Evolutionary conservation across 1,284 basidiomycete genomes (phyloP).

Genomic region (Ganoderma sp.): DNA sequence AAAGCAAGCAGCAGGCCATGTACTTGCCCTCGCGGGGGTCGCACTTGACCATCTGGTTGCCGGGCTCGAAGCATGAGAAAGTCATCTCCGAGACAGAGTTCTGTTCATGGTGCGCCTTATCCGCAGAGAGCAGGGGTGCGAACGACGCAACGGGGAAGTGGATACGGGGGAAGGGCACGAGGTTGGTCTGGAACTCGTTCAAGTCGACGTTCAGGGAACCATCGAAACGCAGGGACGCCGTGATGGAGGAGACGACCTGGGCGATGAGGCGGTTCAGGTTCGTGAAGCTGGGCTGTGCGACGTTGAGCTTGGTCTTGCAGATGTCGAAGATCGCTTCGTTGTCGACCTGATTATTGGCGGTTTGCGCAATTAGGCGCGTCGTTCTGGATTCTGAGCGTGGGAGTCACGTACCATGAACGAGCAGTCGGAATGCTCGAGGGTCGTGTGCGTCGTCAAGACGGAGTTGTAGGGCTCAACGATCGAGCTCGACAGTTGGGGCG

Average conservation of each 20-base stretch:
- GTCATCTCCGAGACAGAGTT: slow-evolving; percentile 99
- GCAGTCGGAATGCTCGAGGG: slow-evolving; percentile 98
- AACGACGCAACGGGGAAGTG: slow-evolving; percentile 98
- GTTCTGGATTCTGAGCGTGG: not conserved
- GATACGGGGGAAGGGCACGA: slow-evolving; percentile 98
- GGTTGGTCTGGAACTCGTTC: slow-evolving; percentile 98
- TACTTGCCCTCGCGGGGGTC: slow-evolving; percentile 97
- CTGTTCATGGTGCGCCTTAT: slow-evolving; percentile 92
- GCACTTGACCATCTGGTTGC: slow-evolving; percentile 98
- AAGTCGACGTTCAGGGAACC: slow-evolving; percentile 98
- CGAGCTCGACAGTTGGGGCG: slow-evolving; percentile 92
- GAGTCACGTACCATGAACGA: slow-evolving; percentile 85
- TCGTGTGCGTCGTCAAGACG: slow-evolving; percentile 98
- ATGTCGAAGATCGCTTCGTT: slow-evolving; percentile 99
- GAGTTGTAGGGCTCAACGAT: slow-evolving; percentile 99
- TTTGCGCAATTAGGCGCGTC: slow-evolving; percentile 9
- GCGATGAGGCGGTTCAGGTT: slow-evolving; percentile 98
- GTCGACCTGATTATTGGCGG: slow-evolving; percentile 64
- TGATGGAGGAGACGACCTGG: slow-evolving; percentile 97
- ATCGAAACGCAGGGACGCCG: slow-evolving; percentile 96
- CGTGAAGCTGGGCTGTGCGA: slow-evolving; percentile 87
- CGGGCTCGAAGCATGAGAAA: slow-evolving; percentile 96
- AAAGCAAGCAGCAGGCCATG: slow-evolving; percentile 91
- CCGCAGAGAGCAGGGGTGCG: slow-evolving; percentile 90
- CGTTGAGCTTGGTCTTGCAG: slow-evolving; percentile 94